A percentile compares a stretch with the other conserved stretches of the same genome.
Evolutionary conservation across 1,139 yeast genomes (phyloP).

Genomic region (Nakaseomyces glabratus): DNA sequence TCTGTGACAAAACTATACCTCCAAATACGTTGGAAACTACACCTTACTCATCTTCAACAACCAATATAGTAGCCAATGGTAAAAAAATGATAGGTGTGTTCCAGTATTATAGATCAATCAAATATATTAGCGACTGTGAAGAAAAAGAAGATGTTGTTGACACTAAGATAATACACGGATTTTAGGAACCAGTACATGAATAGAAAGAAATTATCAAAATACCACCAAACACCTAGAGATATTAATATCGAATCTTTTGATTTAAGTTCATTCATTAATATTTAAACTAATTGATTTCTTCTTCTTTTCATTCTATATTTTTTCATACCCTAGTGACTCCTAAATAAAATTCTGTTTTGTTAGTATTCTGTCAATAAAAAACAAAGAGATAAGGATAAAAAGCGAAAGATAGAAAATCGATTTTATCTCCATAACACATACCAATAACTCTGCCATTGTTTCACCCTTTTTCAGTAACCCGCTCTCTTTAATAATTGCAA

Average conservation of each 20-base stretch:
- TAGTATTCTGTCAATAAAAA: conserved; percentile 16
- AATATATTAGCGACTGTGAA: conserved; percentile 19
- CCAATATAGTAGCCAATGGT: conserved; percentile 17
- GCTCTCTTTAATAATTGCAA: conserved; percentile 20
- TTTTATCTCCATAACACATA: no score
- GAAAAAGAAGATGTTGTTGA: conserved; percentile 4
- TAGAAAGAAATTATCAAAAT: no score
- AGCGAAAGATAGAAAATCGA: no score
- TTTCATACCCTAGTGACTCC: conserved; percentile 22
- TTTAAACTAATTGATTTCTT: no score
- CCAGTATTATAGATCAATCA: conserved; percentile 20
- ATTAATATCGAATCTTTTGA: no score
- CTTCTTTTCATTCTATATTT: conserved; percentile 1
- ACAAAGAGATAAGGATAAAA: not conserved
- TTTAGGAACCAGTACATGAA: no score
- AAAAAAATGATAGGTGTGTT: conserved; percentile 17
- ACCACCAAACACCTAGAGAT: no score
- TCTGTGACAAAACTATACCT: conserved; percentile 4
- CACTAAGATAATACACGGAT: conserved; percentile 11
- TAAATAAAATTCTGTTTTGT: conserved; percentile 7
- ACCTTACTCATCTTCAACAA: conserved; percentile 21
- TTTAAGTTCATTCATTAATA: no score
- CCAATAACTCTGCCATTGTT: conserved; percentile 21
- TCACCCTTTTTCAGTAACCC: conserved; percentile 13
- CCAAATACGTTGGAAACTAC: conserved; percentile 16